Evolutionary conservation across 441 rosid species (phyloP), one percentile per base, ranked within the genome.

Genomic region (Populus tomentosa): DNA sequence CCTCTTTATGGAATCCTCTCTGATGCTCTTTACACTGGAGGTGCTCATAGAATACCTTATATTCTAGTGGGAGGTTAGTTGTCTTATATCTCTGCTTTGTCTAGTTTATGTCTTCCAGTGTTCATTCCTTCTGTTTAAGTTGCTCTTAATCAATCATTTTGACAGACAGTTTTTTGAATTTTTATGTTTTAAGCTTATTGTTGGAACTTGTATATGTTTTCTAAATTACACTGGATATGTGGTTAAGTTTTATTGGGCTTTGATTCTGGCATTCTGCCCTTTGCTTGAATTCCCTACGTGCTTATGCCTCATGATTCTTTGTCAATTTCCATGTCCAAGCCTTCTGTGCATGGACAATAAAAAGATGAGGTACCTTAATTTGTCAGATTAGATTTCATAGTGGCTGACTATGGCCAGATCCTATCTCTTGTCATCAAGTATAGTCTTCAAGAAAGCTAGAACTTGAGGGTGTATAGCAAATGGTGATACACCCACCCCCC

Each of bases 1-100:
- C 98, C 97, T 77, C 87, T 93, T 24, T 89, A 87, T 77, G 98
- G 97, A 42, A 82, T 93, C 68, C 86, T 93, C 38, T 91, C 97
- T 18, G 98, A 93, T 88, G 92, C 90, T 79, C 50, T 90, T 63
- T 88, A 84, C 64, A 87, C 90, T 67, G 87, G 86, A 7, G 85
- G 88, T 75, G 91, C 90, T 80, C 95, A 86, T 71, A 82, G 98
- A 82, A 84, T 90, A 66, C 98, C 96, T 80, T 90, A 91, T 78
- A 81, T 93, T 72, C 83, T 89, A 75, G 79, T 88, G 76, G 97
- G 96, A 84, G 96, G 97, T 91, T 73, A 76, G 88, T 82, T 84
- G 6, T 24, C 30, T 2, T 72, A 20, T 13, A 59, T 56, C 24
- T 61, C 66, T 9, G 18, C 6, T 23, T 42, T 56, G 13, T 10